Conservation (phyloP, 2,329 filamentous ascomycete species). For the Lithohypha guttulata region DNA sequence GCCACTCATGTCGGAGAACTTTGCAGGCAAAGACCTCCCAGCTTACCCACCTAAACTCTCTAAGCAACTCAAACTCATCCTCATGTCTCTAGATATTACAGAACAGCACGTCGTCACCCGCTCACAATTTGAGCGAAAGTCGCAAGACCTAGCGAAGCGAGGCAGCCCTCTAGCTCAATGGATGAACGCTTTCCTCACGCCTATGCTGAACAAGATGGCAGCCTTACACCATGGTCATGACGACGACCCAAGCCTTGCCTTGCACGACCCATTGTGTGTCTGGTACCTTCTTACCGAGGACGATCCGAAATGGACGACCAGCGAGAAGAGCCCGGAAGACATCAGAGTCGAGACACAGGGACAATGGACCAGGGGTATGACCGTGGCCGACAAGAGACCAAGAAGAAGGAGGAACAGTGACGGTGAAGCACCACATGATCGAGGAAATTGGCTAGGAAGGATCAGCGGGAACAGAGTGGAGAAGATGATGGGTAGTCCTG, state of each 20-base stretch:
- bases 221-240: constrained; percentile 46
- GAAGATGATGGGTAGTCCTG: constrained; percentile 60
- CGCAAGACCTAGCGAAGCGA: constrained; percentile 45
- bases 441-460: constrained; percentile 62
- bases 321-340: constrained; percentile 55
- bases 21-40: constrained; percentile 34
- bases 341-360: constrained; percentile 80
- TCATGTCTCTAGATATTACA: constrained; percentile 71
- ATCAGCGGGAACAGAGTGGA: constrained; percentile 69
- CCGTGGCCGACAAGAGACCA: constrained; percentile 64
- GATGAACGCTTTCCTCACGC: constrained; percentile 60
- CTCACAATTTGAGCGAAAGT: constrained; percentile 46
- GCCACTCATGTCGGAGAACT: constrained; percentile 46
- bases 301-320: constrained; percentile 31
- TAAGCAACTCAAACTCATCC: constrained; percentile 52
- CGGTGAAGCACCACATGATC: constrained; percentile 56
- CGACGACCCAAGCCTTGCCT: constrained; percentile 47
- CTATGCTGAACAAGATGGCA: constrained; percentile 59
- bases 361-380: constrained; percentile 92
- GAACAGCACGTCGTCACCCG: constrained; percentile 56
- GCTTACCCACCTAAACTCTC: constrained; percentile 56
- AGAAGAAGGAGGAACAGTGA: constrained; percentile 36
- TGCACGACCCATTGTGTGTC: constrained; percentile 69
- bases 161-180: constrained; percentile 60
- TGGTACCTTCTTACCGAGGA: constrained; percentile 61